A percentile compares a stretch with the other conserved stretches of the same genome.
Conservation (phyloP, 495 filamentous ascomycete species). For the Tuber microsphaerosporum region DNA sequence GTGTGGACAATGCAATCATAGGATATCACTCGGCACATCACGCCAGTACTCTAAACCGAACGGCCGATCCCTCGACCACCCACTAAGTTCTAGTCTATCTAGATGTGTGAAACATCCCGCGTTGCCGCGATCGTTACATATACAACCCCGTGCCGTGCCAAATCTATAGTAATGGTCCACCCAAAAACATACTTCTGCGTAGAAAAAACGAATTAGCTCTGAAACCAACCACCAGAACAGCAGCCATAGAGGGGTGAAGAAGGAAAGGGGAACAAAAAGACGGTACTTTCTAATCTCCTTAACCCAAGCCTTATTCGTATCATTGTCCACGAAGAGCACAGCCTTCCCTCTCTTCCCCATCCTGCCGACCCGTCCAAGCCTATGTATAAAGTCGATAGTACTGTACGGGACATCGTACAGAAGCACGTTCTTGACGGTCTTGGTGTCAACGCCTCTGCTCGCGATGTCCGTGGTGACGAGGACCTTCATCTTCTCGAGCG, state of each 20-base stretch:
- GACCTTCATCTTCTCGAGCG: slow-evolving; percentile 65
- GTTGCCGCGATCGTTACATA: not conserved
- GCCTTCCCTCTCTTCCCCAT: slow-evolving; percentile 89
- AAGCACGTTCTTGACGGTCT: slow-evolving; percentile 84
- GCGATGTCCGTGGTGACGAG: slow-evolving; percentile 90
- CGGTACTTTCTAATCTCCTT: slow-evolving; percentile 51
- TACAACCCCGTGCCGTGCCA: not conserved
- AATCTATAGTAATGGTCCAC: slow-evolving; percentile 19
- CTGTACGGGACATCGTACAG: slow-evolving; percentile 93
- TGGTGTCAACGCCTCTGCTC: slow-evolving; percentile 86
- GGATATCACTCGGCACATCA: not conserved
- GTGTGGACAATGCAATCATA: not conserved
- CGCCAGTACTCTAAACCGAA: not conserved
- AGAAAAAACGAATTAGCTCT: not conserved
- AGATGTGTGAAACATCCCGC: not conserved
- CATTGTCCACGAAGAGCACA: slow-evolving; percentile 79
- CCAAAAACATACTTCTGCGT: slow-evolving; percentile 17
- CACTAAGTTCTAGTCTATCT: not conserved
- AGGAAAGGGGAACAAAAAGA: not conserved
- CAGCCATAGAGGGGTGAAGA: not conserved
- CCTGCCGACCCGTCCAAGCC: slow-evolving; percentile 78
- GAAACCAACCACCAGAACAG: slow-evolving; percentile 6
- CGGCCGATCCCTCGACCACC: not conserved
- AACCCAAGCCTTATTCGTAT: slow-evolving; percentile 81
- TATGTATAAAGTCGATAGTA: slow-evolving; percentile 94